Evolutionary conservation across 345 rosid species (phyloP).

Genomic region (Melaleuca quinquenervia): DNA sequence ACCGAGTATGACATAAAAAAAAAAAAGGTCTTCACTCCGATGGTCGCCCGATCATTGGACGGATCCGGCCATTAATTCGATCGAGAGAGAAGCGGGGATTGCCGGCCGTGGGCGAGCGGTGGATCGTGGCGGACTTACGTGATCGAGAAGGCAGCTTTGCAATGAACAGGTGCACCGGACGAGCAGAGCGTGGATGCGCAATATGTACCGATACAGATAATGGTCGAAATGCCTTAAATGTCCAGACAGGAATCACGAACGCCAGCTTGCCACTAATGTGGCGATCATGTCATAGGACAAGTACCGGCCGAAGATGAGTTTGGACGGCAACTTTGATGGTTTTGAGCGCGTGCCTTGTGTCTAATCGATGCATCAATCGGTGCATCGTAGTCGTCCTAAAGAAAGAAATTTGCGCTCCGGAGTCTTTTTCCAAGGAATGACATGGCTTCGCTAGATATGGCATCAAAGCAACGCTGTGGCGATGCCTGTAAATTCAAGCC

Average conservation of each 20-base stretch:
- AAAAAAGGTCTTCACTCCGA: neutral
- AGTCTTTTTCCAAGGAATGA: neutral
- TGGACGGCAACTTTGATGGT: neutral
- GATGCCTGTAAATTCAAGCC: neutral
- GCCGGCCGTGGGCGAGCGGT: rapidly evolving
- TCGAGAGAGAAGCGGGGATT: neutral
- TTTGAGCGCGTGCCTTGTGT: neutral
- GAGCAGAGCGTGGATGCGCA: neutral
- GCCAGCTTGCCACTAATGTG: neutral
- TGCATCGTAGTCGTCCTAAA: neutral
- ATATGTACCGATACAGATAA: neutral
- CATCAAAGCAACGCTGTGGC: neutral
- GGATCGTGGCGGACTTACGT: neutral
- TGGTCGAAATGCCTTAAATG: neutral
- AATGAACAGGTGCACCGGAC: neutral
- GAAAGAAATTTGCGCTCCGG: neutral
- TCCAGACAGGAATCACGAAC: neutral
- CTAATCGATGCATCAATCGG: neutral
- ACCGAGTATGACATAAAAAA: rapidly evolving
- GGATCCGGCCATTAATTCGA: neutral
- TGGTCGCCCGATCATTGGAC: neutral
- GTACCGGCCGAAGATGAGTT: neutral
- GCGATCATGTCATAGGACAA: neutral
- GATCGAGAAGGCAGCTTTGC: neutral
- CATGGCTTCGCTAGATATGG: neutral